phyloP scores from a whole-genome alignment of 2,329 filamentous ascomycete species.

The Cladosporium halotolerans region DNA sequence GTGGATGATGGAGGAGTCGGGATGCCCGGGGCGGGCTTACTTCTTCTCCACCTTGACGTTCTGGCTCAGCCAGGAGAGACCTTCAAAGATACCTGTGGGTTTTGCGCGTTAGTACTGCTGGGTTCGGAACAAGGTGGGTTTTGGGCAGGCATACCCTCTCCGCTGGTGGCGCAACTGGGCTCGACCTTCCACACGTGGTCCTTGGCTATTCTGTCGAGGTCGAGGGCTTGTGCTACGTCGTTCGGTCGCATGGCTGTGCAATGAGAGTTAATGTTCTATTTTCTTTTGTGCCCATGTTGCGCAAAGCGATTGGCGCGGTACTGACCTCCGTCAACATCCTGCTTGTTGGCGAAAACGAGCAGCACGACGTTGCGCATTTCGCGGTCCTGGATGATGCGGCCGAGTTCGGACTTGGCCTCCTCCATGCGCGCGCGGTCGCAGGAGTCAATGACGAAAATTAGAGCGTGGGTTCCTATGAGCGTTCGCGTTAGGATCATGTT shows the following conservation, averaged over 20 bases:
- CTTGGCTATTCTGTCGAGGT: slow-evolving; percentile 45
- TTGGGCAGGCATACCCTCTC: slow-evolving; percentile 32
- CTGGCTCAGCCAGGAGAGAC: slow-evolving; percentile 46
- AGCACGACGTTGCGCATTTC: slow-evolving; percentile 96
- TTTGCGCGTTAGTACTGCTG: neutral
- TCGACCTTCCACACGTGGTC: slow-evolving; percentile 50
- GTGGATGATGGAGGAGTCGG: no score
- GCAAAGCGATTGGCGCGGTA: slow-evolving; percentile 18
- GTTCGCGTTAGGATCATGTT: neutral
- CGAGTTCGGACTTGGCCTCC: slow-evolving; percentile 92
- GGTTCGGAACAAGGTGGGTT: neutral
- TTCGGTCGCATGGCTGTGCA: slow-evolving; percentile 43
- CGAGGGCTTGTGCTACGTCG: slow-evolving; percentile 44
- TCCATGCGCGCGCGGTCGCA: slow-evolving; percentile 98
- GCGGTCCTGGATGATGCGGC: slow-evolving; percentile 97
- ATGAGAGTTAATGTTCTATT: no score
- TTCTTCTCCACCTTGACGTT: slow-evolving; percentile 38
- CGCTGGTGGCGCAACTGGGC: slow-evolving; percentile 48
- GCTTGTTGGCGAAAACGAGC: slow-evolving; percentile 99
- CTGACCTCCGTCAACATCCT: slow-evolving; percentile 85
- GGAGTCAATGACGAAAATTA: slow-evolving; percentile 99
- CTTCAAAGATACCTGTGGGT: slow-evolving; percentile 41
- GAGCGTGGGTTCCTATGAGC: slow-evolving; percentile 73
- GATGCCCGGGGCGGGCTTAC: neutral
- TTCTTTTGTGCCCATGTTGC: no score